A percentile compares a stretch with the other conserved stretches of the same genome.
Evolutionary conservation across 768 basidiomycete genomes (phyloP).

Genomic region (Heimioporus sp.): DNA sequence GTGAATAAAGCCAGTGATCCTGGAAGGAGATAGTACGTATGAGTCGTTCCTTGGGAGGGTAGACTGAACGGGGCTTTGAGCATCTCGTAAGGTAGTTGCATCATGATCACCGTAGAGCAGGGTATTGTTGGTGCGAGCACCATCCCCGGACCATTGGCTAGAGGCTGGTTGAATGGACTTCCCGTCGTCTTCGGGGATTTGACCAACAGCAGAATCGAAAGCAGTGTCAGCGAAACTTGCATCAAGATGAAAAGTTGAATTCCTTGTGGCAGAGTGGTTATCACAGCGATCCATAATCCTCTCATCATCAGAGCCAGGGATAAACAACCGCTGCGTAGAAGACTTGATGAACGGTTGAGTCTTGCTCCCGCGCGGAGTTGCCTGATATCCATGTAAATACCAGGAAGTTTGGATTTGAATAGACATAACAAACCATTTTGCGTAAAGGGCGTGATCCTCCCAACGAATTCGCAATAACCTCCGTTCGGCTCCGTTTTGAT

Average conservation of each 20-base stretch:
- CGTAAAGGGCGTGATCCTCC: not conserved
- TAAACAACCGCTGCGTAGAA: constrained; percentile 17
- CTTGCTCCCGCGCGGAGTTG: not conserved
- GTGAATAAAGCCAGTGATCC: constrained; percentile 22
- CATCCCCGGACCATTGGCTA: constrained; percentile 7
- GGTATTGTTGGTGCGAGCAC: constrained; percentile 3
- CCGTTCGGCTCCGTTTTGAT: constrained; percentile 18
- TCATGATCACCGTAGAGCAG: not conserved
- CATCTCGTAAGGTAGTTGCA: not conserved
- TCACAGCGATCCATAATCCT: constrained; percentile 1
- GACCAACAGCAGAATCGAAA: constrained; percentile 7
- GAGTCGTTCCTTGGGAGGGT: constrained; percentile 4
- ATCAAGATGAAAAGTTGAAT: constrained; percentile 17
- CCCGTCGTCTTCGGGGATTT: not conserved
- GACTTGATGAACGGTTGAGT: not conserved
- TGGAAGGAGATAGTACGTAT: constrained; percentile 22
- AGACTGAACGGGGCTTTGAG: not conserved
- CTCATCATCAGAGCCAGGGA: constrained; percentile 11
- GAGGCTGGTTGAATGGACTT: constrained; percentile 3
- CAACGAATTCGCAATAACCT: not conserved
- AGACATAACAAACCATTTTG: constrained; percentile 15
- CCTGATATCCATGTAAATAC: constrained; percentile 10
- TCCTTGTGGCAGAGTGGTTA: not conserved
- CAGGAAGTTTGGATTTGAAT: not conserved
- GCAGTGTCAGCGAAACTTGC: constrained; percentile 31